Base-by-base conservation (phyloP, 2,329 filamentous ascomycete species). In the Trichoderma brevicompactum region DNA sequence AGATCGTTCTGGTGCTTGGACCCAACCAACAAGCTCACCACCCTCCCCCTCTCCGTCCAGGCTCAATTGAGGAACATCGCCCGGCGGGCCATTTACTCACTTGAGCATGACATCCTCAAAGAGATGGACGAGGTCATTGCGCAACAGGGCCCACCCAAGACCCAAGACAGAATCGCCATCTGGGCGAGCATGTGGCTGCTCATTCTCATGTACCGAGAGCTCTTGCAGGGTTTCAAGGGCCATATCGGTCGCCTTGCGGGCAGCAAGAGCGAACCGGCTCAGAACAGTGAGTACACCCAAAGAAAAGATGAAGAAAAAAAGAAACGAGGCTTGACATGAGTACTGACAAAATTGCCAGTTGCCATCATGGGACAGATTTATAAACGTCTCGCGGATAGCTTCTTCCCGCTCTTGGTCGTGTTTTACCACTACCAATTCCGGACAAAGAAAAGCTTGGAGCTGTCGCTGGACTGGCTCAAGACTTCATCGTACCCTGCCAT, bases 101-200 rank as follows among this genome's bases (percentile, higher is more conserved):
- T 77, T 32, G 79, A 80, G 70, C 72, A 75, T 55, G 76, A 80
- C 64, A 75, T 81, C 41, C 72, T 80, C 55, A 77, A 75, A 67
- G 75, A 77, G 43, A 73, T 81, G 32, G 79, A 81, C 58, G 76
- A 77, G 34, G 76, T 74, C 46, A 71, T 80, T 38, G 71, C 72
- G 7, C 79, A 80, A 54, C 74, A 79, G 55, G 74, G 75, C 10
- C 74, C 79, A 28, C 75, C 79, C 12, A 75, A 77, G 69, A 67
- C 72, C 1, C 72, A 78, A 13, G 80, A 81, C 59, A 77, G 76
- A 55, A 71, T 82, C 65, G 77, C 79, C n/a, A 69, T 83, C 23
- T 84, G 82, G 81, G 79, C 77, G 15, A 79, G 78, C 70, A 72
- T 83, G 71, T 83, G 82, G 81, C 80, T 83, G 67, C 71, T 83